Evolutionary conservation across 225 moss, liverwort and hornwort species (phyloP).

Genomic region (Climacium dendroides): DNA sequence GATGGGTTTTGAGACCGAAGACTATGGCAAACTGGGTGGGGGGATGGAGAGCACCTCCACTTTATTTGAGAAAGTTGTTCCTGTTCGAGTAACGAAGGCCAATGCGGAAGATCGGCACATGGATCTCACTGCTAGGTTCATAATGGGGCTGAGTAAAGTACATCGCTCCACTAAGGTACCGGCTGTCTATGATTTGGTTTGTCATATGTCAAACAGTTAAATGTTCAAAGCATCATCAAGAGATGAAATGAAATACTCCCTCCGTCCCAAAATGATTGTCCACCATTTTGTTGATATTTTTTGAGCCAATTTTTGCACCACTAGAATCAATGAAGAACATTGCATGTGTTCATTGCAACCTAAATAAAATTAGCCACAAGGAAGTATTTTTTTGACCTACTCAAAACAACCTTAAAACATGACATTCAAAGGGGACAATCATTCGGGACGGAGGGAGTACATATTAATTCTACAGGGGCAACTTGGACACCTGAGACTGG

Average conservation of each 20-base stretch:
- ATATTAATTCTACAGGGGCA: background rate
- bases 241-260: background rate
- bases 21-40: constrained; percentile 53
- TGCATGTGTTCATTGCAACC: too few species aligned
- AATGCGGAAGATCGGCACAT: constrained; percentile 82
- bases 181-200: background rate
- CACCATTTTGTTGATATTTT: too few species aligned
- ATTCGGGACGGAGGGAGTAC: too few species aligned
- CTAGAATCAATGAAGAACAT: too few species aligned
- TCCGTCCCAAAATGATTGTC: too few species aligned
- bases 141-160: constrained; percentile 91
- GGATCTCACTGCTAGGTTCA: constrained; percentile 87
- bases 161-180: constrained; percentile 82
- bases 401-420: too few species aligned
- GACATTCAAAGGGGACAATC: too few species aligned
- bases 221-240: background rate
- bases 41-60: constrained; percentile 88
- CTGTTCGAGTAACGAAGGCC: constrained; percentile 73
- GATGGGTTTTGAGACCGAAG: constrained; percentile 55
- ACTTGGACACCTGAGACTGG: background rate
- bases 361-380: too few species aligned
- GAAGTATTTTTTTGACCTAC: too few species aligned
- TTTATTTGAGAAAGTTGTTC: constrained; percentile 88
- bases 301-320: too few species aligned
- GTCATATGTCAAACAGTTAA: background rate